phyloP scores from a whole-genome alignment of 176 grass and related monocot genomes.

The Bolboschoenus planiculmis region DNA sequence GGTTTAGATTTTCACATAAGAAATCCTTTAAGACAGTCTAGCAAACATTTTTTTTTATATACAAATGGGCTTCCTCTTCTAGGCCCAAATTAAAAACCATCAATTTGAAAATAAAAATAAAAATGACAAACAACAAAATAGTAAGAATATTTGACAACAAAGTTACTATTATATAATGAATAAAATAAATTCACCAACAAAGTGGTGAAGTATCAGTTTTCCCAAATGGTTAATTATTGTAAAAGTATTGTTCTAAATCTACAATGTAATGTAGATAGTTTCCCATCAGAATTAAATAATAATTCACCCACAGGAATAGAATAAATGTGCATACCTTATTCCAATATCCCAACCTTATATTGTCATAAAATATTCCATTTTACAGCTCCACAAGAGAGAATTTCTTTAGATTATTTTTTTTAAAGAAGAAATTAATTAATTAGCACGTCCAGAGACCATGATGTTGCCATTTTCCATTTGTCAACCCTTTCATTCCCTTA shows the following conservation, averaged over 20 bases:
- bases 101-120: neutral
- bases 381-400: neutral
- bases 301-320: neutral
- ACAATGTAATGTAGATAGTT: neutral
- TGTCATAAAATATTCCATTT: neutral
- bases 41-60: neutral
- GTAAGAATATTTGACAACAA: neutral
- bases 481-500: neutral
- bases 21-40: neutral
- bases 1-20: neutral
- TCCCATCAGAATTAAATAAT: neutral
- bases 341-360: neutral
- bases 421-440: neutral
- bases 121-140: neutral
- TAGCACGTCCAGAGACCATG: conserved; percentile 6
- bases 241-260: neutral
- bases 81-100: neutral
- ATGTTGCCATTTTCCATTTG: conserved; percentile 14
- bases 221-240: neutral
- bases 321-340: neutral
- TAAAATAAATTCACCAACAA: neutral
- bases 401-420: neutral
- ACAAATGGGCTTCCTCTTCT: neutral
- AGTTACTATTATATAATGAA: neutral
- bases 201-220: neutral